Conservation (phyloP, 495 filamentous ascomycete genomes). For the Lasiosphaeria miniovina region DNA sequence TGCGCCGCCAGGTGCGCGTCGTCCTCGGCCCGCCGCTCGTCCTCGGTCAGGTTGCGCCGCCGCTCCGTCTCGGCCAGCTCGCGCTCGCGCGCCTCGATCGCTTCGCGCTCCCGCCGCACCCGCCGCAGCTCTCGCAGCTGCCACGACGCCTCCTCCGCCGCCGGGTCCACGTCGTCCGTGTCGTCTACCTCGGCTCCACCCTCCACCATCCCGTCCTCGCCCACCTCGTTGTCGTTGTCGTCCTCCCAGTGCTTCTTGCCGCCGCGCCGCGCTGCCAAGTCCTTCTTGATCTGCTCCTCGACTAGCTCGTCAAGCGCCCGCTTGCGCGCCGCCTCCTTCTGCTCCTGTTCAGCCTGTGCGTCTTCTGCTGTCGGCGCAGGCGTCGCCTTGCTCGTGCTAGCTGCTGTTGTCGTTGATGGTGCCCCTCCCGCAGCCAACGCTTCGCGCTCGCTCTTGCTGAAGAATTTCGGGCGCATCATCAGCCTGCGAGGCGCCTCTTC, state of each 20-base stretch:
- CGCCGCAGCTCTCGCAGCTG: slow-evolving; percentile 88
- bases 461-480: slow-evolving; percentile 85
- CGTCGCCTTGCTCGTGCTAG: slow-evolving; percentile 14
- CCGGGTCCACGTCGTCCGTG: slow-evolving; percentile 82
- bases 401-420: slow-evolving; percentile 8
- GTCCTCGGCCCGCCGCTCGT: slow-evolving; percentile 86
- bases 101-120: slow-evolving; percentile 78
- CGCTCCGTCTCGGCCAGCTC: slow-evolving; percentile 89
- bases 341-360: slow-evolving; percentile 33
- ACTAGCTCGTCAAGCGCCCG: slow-evolving; percentile 73
- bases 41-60: slow-evolving; percentile 77
- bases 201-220: slow-evolving; percentile 72
- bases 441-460: slow-evolving; percentile 75
- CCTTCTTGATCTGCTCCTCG: slow-evolving; percentile 81
- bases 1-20: slow-evolving; percentile 71
- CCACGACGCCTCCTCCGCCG: slow-evolving; percentile 89
- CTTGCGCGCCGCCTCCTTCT: slow-evolving; percentile 52
- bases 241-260: slow-evolving; percentile 87
- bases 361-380: not conserved
- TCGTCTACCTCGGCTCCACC: slow-evolving; percentile 71
- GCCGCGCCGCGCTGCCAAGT: slow-evolving; percentile 67
- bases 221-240: slow-evolving; percentile 72
- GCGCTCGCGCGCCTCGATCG: slow-evolving; percentile 78
- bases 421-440: slow-evolving; percentile 18
- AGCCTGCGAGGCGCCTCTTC: slow-evolving; percentile 69